phyloP scores from a whole-genome alignment of 257 asterid species.

The Solanum ossicruentum region DNA sequence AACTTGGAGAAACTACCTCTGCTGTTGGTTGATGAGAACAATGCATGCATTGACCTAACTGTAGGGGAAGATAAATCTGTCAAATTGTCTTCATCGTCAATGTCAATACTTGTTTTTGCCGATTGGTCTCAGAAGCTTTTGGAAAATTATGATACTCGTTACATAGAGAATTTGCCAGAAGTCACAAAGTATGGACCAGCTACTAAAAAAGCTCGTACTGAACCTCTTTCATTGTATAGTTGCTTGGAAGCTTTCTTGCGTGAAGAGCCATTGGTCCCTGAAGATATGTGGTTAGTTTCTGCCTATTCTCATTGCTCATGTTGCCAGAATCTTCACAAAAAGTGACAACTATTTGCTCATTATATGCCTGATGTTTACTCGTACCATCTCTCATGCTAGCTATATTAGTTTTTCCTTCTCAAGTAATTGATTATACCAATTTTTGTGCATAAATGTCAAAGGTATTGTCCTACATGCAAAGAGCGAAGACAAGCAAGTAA shows the following conservation, averaged over 20 bases:
- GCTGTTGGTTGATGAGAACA: constrained; percentile 93
- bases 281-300: constrained; percentile 86
- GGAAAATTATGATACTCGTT: constrained; percentile 69
- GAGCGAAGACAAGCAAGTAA: constrained; percentile 98
- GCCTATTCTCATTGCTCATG: not conserved
- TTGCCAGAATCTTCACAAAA: not conserved
- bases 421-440: not conserved
- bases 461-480: constrained; percentile 98
- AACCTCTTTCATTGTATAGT: constrained; percentile 92
- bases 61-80: constrained; percentile 85
- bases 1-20: constrained; percentile 63
- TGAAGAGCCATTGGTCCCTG: constrained; percentile 99
- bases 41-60: constrained; percentile 82
- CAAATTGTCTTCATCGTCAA: constrained; percentile 75
- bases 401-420: not conserved
- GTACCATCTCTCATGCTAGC: not conserved
- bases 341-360: not conserved
- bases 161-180: constrained; percentile 79
- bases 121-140: constrained; percentile 98
- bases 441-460: constrained; percentile 14
- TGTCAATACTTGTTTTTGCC: constrained; percentile 82
- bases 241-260: constrained; percentile 97
- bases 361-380: not conserved
- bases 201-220: constrained; percentile 87
- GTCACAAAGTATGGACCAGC: constrained; percentile 68